phyloP scores from a whole-genome alignment of 257 asterid species.

The Forsythia suspensa region DNA sequence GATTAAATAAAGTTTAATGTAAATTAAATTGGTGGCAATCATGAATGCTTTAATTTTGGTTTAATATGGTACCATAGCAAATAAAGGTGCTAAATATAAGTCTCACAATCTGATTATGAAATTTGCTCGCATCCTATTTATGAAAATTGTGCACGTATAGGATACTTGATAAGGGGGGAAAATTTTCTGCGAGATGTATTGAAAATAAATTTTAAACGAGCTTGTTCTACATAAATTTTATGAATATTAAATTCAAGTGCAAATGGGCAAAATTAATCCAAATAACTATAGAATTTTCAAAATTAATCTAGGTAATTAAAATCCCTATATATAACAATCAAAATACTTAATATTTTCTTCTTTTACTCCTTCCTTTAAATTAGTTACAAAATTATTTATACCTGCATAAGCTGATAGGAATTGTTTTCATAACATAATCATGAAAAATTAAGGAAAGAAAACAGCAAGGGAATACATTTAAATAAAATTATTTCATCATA shows the following conservation, averaged over 20 bases:
- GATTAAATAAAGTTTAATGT: background rate
- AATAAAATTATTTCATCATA: background rate
- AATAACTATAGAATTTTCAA: background rate
- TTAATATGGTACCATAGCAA: background rate
- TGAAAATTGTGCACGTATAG: too few relatives aligned
- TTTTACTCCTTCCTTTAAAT: background rate
- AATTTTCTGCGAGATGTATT: too few relatives aligned
- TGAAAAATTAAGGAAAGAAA: background rate
- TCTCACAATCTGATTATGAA: background rate
- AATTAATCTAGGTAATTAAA: background rate
- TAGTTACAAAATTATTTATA: background rate
- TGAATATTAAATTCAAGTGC: background rate
- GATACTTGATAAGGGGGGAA: too few relatives aligned
- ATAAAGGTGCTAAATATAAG: background rate
- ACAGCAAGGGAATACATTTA: background rate
- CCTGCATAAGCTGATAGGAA: background rate
- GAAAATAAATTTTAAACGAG: too few relatives aligned
- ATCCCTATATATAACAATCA: too few relatives aligned
- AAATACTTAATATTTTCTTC: background rate
- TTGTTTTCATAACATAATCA: background rate
- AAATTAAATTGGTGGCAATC: too few relatives aligned
- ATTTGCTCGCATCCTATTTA: too few relatives aligned
- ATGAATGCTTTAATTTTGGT: background rate
- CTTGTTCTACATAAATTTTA: too few relatives aligned
- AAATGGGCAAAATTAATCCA: background rate